These are phyloP conservation scores for Lonicera japonica DNA, from an alignment of 129 eudicot species.

Conservation along the genomic window DNA sequence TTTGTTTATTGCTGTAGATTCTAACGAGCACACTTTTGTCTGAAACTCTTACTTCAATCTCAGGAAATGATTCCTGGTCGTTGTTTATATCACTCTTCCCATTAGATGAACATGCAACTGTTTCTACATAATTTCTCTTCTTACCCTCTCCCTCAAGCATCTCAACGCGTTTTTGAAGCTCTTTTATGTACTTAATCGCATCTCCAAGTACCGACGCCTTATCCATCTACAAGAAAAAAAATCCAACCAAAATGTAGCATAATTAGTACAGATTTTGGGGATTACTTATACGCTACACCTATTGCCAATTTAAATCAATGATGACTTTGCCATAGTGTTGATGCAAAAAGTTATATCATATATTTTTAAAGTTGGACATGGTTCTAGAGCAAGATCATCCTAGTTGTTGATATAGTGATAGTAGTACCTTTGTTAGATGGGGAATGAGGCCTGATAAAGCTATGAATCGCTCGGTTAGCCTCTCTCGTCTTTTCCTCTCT, in stretches of 20 bases:
- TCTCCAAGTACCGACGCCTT: constrained; percentile 77
- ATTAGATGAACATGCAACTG: too few species aligned
- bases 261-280: too few species aligned
- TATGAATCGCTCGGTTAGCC: constrained; percentile 42
- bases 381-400: too few species aligned
- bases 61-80: constrained; percentile 30
- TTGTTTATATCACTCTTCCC: too few species aligned
- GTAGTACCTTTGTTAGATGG: constrained; percentile 58
- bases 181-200: constrained; percentile 66
- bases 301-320: too few species aligned
- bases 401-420: too few species aligned
- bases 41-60: constrained; percentile 49
- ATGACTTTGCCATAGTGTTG: too few species aligned
- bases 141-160: constrained; percentile 51
- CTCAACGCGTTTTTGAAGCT: constrained; percentile 52
- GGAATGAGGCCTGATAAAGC: constrained; percentile 59
- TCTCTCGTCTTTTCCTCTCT: constrained; percentile 52
- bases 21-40: constrained; percentile 46
- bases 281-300: too few species aligned
- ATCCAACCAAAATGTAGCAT: too few species aligned
- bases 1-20: constrained; percentile 50
- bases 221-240: constrained; percentile 61
- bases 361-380: too few species aligned
- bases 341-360: too few species aligned
- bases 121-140: constrained; percentile 3